Evolutionary conservation across 805 yeast species (phyloP).

Genomic region (Candida peoriensis): DNA sequence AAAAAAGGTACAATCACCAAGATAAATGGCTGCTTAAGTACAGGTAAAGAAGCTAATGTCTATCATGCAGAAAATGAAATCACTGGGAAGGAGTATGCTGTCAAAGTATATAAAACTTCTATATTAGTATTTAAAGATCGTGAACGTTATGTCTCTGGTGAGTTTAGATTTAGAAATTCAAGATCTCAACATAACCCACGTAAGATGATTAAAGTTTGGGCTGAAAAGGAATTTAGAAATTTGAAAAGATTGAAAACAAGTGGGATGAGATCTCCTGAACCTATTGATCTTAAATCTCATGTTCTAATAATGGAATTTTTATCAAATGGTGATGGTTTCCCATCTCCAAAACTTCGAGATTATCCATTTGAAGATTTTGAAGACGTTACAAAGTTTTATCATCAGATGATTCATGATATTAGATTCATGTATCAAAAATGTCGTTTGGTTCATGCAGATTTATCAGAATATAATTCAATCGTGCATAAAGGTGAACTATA

Average conservation of each 20-base stretch:
- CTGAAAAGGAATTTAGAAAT: slow-evolving; percentile 94
- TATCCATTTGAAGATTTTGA: slow-evolving; percentile 66
- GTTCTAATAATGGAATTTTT: slow-evolving; percentile 93
- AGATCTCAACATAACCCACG: slow-evolving; percentile 89
- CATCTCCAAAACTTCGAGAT: slow-evolving; percentile 87
- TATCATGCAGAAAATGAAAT: slow-evolving; percentile 63
- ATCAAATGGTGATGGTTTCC: slow-evolving; percentile 72
- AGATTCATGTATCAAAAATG: slow-evolving; percentile 84
- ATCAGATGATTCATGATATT: slow-evolving; percentile 78
- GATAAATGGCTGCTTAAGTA: slow-evolving; percentile 89
- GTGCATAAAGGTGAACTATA: slow-evolving; percentile 75
- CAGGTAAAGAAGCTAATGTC: slow-evolving; percentile 99
- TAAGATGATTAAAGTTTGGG: slow-evolving; percentile 98
- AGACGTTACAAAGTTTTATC: slow-evolving; percentile 63
- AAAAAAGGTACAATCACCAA: slow-evolving; percentile 79
- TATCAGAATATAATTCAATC: slow-evolving; percentile 89
- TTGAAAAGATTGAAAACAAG: slow-evolving; percentile 71
- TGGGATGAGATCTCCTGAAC: slow-evolving; percentile 93
- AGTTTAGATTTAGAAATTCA: slow-evolving; percentile 82
- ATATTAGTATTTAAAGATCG: slow-evolving; percentile 95
- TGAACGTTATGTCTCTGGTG: slow-evolving; percentile 95
- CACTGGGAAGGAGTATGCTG: slow-evolving; percentile 61
- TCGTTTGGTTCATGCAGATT: slow-evolving; percentile 91
- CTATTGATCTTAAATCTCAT: slow-evolving; percentile 81
- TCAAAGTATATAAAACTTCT: slow-evolving; percentile 93